These are phyloP conservation scores for Neospora caninum DNA, from an alignment of 169 alveolate species.

Conservation along the genomic window DNA sequence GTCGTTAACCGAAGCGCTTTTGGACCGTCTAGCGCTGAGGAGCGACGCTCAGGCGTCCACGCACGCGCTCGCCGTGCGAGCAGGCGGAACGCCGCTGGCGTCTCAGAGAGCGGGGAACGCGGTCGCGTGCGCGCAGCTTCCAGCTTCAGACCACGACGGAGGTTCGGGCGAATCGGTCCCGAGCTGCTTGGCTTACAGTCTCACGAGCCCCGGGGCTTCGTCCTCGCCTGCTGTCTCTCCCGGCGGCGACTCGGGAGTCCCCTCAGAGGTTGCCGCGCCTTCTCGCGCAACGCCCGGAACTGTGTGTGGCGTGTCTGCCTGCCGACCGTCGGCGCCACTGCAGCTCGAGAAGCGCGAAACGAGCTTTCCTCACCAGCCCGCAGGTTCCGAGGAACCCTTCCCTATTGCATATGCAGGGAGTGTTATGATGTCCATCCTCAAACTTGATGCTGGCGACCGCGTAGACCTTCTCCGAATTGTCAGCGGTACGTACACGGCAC, in stretches of 20 bases:
- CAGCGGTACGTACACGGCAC: background rate
- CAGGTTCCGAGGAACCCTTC: background rate
- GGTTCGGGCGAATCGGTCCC: no score
- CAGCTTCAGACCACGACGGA: no score
- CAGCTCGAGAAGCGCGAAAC: background rate
- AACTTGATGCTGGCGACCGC: constrained; percentile 26
- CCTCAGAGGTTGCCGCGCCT: no score
- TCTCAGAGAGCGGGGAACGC: background rate
- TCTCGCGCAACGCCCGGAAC: no score
- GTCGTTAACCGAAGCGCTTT: background rate
- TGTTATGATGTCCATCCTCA: constrained; percentile 19
- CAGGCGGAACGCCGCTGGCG: background rate
- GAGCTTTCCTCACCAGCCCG: background rate
- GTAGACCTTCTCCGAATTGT: background rate
- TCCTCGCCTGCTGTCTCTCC: no score
- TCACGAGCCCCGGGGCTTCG: no score
- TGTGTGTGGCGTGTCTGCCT: no score
- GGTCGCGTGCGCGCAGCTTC: background rate
- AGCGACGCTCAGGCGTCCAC: no score
- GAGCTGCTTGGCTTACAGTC: no score
- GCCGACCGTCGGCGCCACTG: no score
- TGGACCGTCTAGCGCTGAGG: background rate
- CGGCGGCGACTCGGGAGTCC: no score
- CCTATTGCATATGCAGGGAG: background rate
- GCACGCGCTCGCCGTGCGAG: no score